Evolutionary conservation across 306 rosid species (phyloP).

Genomic region (Notholithocarpus densiflorus): DNA sequence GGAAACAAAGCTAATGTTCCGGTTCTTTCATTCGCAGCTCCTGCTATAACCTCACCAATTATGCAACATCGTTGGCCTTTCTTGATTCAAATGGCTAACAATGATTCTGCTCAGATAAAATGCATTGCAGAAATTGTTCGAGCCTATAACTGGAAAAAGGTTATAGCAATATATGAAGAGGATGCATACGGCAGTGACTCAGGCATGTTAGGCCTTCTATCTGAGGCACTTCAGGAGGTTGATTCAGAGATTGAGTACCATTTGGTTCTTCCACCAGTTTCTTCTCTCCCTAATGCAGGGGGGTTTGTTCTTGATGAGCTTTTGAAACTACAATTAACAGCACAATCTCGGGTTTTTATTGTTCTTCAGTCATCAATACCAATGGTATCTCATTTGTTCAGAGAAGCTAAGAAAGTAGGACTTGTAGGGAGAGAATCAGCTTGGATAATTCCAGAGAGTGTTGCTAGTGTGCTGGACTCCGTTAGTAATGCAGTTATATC

Average conservation of each 20-base stretch:
- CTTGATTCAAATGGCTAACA: constrained; percentile 44
- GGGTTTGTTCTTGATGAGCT: constrained; percentile 43
- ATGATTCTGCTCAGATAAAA: constrained; percentile 29
- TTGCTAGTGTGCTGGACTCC: constrained; percentile 47
- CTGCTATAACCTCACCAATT: constrained; percentile 23
- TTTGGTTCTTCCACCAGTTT: constrained; percentile 48
- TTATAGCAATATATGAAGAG: constrained; percentile 49
- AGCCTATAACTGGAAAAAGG: constrained; percentile 27
- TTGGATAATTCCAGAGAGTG: constrained; percentile 65
- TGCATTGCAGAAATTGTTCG: constrained; percentile 50
- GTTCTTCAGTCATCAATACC: constrained; percentile 55
- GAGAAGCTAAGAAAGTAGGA: constrained; percentile 49
- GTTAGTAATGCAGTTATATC: constrained; percentile 36
- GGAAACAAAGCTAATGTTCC: constrained; percentile 44
- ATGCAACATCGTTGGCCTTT: constrained; percentile 51
- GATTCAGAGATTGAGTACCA: constrained; percentile 48
- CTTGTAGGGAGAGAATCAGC: constrained; percentile 43
- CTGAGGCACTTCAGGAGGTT: constrained; percentile 49
- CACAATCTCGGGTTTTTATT: constrained; percentile 56
- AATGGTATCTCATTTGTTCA: constrained; percentile 45
- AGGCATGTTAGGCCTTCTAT: constrained; percentile 41
- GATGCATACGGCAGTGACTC: constrained; percentile 39
- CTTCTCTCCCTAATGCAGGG: constrained; percentile 45
- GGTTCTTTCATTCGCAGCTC: constrained; percentile 47
- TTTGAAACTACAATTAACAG: constrained; percentile 15